phyloP scores from a whole-genome alignment of 768 basidiomycete genomes.

The Hericium erinaceus region DNA sequence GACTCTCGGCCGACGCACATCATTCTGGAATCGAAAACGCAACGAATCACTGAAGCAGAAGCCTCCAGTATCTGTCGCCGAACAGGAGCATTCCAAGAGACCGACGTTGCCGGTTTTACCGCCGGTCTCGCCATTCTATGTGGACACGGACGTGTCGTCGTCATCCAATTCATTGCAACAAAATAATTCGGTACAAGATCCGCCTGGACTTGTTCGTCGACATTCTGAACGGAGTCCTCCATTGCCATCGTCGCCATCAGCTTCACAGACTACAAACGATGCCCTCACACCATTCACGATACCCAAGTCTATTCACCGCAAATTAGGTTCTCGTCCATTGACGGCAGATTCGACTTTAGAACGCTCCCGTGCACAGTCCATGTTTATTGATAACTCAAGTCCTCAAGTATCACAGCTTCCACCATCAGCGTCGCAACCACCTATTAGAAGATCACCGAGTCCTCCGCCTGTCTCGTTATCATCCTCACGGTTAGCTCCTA shows the following conservation, averaged over 20 bases:
- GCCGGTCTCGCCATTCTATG: constrained; percentile 34
- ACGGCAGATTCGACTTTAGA: constrained; percentile 31
- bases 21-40: constrained; percentile 17
- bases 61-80: constrained; percentile 16
- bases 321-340: constrained; percentile 25
- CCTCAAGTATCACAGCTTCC: background rate
- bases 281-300: background rate
- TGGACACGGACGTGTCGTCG: constrained; percentile 22
- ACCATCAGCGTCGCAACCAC: background rate
- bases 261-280: background rate
- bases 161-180: constrained; percentile 19
- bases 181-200: constrained; percentile 15
- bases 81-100: constrained; percentile 24
- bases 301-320: background rate
- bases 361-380: constrained; percentile 21
- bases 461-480: background rate
- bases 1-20: constrained; percentile 9
- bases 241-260: background rate
- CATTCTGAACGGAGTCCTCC: background rate
- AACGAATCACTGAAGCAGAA: constrained; percentile 33
- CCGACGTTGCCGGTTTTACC: constrained; percentile 30
- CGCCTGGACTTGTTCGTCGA: constrained; percentile 8
- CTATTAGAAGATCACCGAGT: background rate
- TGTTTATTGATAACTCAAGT: constrained; percentile 13
- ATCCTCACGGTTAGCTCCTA: constrained; percentile 24